Evolutionary conservation across 192 early-diverging fungal species (phyloP), one percentile per base, ranked within the genome.

Genomic region (Coemansia sp.): DNA sequence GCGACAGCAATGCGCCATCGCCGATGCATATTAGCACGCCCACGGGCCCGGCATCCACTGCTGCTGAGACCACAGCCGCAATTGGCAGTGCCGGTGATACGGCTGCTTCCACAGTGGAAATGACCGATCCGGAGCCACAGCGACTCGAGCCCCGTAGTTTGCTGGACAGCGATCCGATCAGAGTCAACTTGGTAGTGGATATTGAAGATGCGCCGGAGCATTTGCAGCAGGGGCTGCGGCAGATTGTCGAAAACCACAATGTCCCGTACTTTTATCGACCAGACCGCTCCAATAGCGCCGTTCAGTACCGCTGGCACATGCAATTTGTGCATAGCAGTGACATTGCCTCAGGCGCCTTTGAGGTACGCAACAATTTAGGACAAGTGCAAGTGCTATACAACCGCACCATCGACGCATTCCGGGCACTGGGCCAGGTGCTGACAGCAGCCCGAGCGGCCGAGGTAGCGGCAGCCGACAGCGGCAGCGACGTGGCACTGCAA

Each of bases 341-440:
- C 10, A 13, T 63, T 3, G 51, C 36, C 6, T 14, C 33, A 0
- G 59, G 60, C 33, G 35, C 59, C 14, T 71, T 57, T 38, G 50
- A 70, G 26, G 68, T 62, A 15, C 46, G 50, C 21, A 20, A 3
- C 18, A n/a, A 20, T 0, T 20, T 14, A 31, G 16, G 13, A 35
- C 60, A 30, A 26, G 45, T 72, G 9, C 30, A 56, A 7, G 55
- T 78, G 15, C 49, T 59, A 14, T 79, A 73, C 44, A 50, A 48
- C 46, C 63, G 68, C 23, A 30, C 31, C 5, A 53, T 54, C 42
- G 42, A 68, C 71, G 89, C 89, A 3, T 93, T 91, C 59, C 80
- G 89, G 14, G 87, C 83, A 5, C 66, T 92, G 10, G 89, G 90
- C 11, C 81, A 82, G 49, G 61, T 91, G 11, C 55, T 87, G 14